Conservation (phyloP, 768 basidiomycete species). For the Sistotremastrum niveocremeum region DNA sequence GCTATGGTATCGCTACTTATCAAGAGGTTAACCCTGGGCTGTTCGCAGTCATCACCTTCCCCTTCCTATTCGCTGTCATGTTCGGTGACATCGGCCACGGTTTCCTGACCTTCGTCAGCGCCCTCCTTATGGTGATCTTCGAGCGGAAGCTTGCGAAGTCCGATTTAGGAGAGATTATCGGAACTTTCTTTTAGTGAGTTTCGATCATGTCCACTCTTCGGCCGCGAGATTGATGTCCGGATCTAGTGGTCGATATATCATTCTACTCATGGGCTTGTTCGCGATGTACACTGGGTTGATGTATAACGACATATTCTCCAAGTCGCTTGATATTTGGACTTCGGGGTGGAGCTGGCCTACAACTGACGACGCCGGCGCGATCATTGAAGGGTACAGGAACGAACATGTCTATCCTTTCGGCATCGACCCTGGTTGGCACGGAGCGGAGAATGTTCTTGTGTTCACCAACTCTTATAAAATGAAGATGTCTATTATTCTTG, state of each 20-base stretch:
- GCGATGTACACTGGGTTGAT: slow-evolving; percentile 94
- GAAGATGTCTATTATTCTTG: slow-evolving; percentile 97
- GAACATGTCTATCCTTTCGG: slow-evolving; percentile 85
- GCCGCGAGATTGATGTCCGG: slow-evolving; percentile 10
- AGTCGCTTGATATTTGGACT: slow-evolving; percentile 71
- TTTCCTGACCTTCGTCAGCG: slow-evolving; percentile 62
- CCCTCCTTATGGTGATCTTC: slow-evolving; percentile 72
- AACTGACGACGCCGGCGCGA: slow-evolving; percentile 25
- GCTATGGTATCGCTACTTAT: slow-evolving; percentile 88
- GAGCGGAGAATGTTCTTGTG: slow-evolving; percentile 76
- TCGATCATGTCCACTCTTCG: slow-evolving; percentile 1
- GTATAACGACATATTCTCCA: slow-evolving; percentile 99
- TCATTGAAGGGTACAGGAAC: slow-evolving; percentile 37
- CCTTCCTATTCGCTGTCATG: slow-evolving; percentile 99
- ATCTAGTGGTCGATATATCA: slow-evolving; percentile 90
- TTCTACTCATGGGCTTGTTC: slow-evolving; percentile 94
- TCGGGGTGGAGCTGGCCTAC: slow-evolving; percentile 79
- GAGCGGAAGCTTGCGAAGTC: slow-evolving; percentile 68
- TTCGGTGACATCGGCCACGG: slow-evolving; percentile 99
- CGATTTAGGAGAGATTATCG: slow-evolving; percentile 72
- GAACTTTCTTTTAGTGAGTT: slow-evolving; percentile 86
- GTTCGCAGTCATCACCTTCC: slow-evolving; percentile 87
- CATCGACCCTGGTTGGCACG: slow-evolving; percentile 92
- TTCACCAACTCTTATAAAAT: slow-evolving; percentile 99
- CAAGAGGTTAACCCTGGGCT: slow-evolving; percentile 96